Evolutionary conservation across 768 basidiomycete species (phyloP).

Genomic region (Kwoniella mangroviensis): DNA sequence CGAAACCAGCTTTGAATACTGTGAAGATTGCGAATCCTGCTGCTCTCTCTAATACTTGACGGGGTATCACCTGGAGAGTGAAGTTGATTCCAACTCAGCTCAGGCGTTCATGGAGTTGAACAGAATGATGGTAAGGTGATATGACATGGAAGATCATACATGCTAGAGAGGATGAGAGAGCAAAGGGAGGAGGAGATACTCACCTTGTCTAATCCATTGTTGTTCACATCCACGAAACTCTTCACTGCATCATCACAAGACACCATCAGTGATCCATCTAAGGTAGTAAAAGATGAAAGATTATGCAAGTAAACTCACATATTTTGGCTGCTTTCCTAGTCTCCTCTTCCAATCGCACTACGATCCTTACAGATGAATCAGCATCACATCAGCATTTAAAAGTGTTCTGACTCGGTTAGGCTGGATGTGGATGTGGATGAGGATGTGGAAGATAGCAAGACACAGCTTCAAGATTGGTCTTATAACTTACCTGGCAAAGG

Average conservation of each 20-base stretch:
- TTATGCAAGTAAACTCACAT: slow-evolving; percentile 62
- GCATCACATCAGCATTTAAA: not conserved
- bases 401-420: too few relatives aligned
- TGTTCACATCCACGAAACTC: slow-evolving; percentile 78
- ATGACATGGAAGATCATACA: slow-evolving; percentile 8
- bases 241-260: slow-evolving; percentile 63
- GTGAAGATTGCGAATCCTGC: slow-evolving; percentile 71
- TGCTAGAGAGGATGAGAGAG: not conserved
- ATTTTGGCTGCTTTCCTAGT: slow-evolving; percentile 86
- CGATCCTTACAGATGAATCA: not conserved
- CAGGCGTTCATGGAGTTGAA: not conserved
- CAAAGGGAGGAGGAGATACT: slow-evolving; percentile 11
- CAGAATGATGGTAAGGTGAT: not conserved
- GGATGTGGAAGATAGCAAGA: too few relatives aligned
- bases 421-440: too few relatives aligned
- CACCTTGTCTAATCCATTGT: slow-evolving; percentile 83
- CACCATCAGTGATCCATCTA: not conserved
- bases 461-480: not conserved
- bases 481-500: slow-evolving; percentile 35
- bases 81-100: not conserved
- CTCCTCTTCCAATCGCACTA: slow-evolving; percentile 74
- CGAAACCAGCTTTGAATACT: slow-evolving; percentile 62
- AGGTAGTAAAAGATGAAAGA: not conserved
- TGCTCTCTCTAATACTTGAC: slow-evolving; percentile 65
- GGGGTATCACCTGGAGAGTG: slow-evolving; percentile 63